Percentiles rank a stretch among this genome's conserved stretches.
Conservation (phyloP, 805 yeast species). For the Starmerella geochares region DNA sequence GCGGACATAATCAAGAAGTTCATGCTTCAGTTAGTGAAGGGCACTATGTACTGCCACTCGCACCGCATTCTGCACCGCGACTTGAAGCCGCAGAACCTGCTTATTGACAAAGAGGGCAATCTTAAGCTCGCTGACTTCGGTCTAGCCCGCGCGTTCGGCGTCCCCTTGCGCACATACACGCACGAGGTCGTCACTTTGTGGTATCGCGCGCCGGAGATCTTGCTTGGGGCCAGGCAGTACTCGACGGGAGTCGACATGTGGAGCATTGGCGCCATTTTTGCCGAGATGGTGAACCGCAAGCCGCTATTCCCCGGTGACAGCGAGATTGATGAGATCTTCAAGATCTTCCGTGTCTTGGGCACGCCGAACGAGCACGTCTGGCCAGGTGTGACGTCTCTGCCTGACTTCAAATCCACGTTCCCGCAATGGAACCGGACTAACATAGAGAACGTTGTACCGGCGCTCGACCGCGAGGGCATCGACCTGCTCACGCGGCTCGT, state of each 20-base stretch:
- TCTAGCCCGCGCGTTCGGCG: slow-evolving; percentile 93
- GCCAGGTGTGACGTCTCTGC: slow-evolving; percentile 88
- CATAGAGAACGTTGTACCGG: slow-evolving; percentile 60
- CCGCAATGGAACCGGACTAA: slow-evolving; percentile 79
- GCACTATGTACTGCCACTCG: slow-evolving; percentile 86
- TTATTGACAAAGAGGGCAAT: slow-evolving; percentile 92
- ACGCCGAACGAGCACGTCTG: slow-evolving; percentile 87
- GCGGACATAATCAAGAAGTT: slow-evolving; percentile 84
- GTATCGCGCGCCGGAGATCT: slow-evolving; percentile 94
- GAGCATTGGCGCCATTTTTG: slow-evolving; percentile 96
- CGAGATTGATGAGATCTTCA: slow-evolving; percentile 91
- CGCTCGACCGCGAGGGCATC: slow-evolving; percentile 71
- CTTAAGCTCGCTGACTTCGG: slow-evolving; percentile 89
- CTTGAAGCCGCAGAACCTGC: slow-evolving; percentile 88
- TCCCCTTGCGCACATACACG: slow-evolving; percentile 90
- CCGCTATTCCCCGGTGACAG: slow-evolving; percentile 96
- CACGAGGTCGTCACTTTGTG: slow-evolving; percentile 97
- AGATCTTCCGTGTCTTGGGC: slow-evolving; percentile 84
- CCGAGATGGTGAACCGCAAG: slow-evolving; percentile 93
- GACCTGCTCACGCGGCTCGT: slow-evolving; percentile 67
- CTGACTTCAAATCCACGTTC: slow-evolving; percentile 87
- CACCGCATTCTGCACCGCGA: slow-evolving; percentile 93
- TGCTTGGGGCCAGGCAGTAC: slow-evolving; percentile 92
- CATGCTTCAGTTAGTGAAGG: slow-evolving; percentile 83
- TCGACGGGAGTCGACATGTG: slow-evolving; percentile 98